Base-by-base conservation (phyloP, 805 yeast genomes). In the Saturnispora bothae region DNA sequence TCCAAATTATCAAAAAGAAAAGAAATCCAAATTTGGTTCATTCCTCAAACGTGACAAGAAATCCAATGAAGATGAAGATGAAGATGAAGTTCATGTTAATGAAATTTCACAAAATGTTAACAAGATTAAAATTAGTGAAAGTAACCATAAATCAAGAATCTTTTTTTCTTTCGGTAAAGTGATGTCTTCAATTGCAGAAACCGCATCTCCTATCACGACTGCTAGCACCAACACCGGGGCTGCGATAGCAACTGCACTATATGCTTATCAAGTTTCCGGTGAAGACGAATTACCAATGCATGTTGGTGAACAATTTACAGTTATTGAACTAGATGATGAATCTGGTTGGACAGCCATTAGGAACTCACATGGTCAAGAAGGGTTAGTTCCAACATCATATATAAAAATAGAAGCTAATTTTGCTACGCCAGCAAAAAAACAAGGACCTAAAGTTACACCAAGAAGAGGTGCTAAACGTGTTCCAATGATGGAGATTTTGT, bases 321-420 rank as follows among this genome's bases (percentile, higher is more conserved):
- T 89, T 4, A 39, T 78, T 0, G 76, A 72, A 35, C 61, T 63
- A 1, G 97, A 92, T 54, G 88, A 83, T 45, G 96, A 96, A 0
- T 76, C 84, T 14, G 98, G 98, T 0, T 89, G 98, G 98, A 81
- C 94, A 2, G 60, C 63, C 47, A 74, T 86, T 8, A 48, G 48
- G n/a, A 64, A 66, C n/a, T 45, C 62, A 2, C 52, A 56, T 17
- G 69, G 70, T 4, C 56, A 57, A 8, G 62, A 61, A 30, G 98
- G 98, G 0, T 65, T 88, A 28, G 96, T 88, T 4, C 98, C 98
- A 2, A 76, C 94, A 0, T 61, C 82, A 0, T 89, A 89, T 53
- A 57, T 88, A 5, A 76, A 77, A 44, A 55, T 77, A 2, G 44
- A 54, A 19, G 18, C 53, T 21, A 34, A 38, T 4, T 21, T 35